Base-by-base conservation (phyloP, 208 protist genomes). In the Angomonas ambiguus region DNA sequence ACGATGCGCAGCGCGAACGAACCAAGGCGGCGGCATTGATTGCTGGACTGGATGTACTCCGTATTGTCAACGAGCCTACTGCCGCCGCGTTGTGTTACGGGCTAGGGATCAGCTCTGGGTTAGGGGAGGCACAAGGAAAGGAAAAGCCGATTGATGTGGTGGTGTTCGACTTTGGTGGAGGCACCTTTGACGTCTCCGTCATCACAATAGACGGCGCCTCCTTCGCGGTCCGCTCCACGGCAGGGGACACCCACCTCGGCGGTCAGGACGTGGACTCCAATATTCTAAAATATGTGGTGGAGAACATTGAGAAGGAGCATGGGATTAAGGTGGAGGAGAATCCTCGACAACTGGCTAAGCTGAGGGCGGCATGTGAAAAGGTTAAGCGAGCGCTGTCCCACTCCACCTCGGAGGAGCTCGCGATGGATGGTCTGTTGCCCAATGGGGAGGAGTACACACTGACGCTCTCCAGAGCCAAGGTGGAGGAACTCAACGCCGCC, bases 31-130 rank as follows among this genome's bases (percentile, higher is more conserved):
- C 98, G 13, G 98, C 95, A 34, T 65, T 68, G 5, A 99, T 99
- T 55, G 95, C 98, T 20, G 98, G 98, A 16, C 82, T 99, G 1
- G 93, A 99, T 1, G 97, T 99, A 28, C 59, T 99, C 24, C 91
- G 98, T 65, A 98, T 99, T 69, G 96, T 99, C 70, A 99, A 99
- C 83, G 98, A 99, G 83, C 98, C 98, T 20, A 99, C 98, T 5
- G 98, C 98, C 10, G 97, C 98, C 2, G 98, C 98, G 30, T 74
- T 99, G 60, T 98, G 97, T 51, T 99, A 99, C 83, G 98, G 98
- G 65, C 90, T 99, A 4, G 92, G 98, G 51, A 87, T 98, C 66
- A 85, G 72, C 67, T 76, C 77, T 84, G 84, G 80, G 41, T 62
- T 78, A 65, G 68, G 61, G 1, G 22, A 66, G 65, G 70, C 77